Base-by-base conservation (phyloP, 495 filamentous ascomycete species). In the Aspergillus mulundensis region DNA sequence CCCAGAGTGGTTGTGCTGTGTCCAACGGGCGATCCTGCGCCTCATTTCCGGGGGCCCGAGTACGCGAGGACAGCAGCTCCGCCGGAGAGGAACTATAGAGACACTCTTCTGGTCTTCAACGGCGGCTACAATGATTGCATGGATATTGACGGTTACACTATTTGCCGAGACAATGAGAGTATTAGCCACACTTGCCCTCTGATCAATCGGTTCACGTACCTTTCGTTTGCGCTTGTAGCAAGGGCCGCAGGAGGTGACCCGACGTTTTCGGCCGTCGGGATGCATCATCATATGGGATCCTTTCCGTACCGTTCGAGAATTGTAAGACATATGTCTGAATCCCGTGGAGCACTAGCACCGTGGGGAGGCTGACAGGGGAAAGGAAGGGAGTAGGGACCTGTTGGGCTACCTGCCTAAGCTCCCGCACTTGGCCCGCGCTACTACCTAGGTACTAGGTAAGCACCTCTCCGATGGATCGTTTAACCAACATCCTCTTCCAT, bases 141-240 rank as follows among this genome's bases (percentile, higher is more conserved):
- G 47, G 47, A 20, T 50, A 50, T 30, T 50, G 25, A 36, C 47
- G 47, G 20, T 50, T 50, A 18, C 47, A 50, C 47, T 50, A 20
- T 19, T 2, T 1, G 16, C 25, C n/a, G 3, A 36, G 15, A 30
- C 8, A 5, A 21, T 1, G 12, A 36, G 15, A 15, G 10, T 36
- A n/a, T 7, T 30, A 36, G 32, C 32, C 32, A 2, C 32, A 11
- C 12, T 36, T 36, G 5, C 32, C 12, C 32, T 7, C 32, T 14
- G 11, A 36, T 36, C 5, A 2, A 2, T 15, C 12, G 32, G 2
- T 36, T 36, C 11, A 36, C 32, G 5, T n/a, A 50, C 47, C 19
- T 20, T 50, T 28, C 38, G 47, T 21, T 50, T 50, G 6, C n/a
- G 5, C 28, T 7, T 50, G 18, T 38, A 19, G 30, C 28, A 50